Evolutionary conservation across 2,329 filamentous ascomycete genomes (phyloP), one percentile per base, ranked within the genome.

Genomic region (Botrytis pseudocinerea): DNA sequence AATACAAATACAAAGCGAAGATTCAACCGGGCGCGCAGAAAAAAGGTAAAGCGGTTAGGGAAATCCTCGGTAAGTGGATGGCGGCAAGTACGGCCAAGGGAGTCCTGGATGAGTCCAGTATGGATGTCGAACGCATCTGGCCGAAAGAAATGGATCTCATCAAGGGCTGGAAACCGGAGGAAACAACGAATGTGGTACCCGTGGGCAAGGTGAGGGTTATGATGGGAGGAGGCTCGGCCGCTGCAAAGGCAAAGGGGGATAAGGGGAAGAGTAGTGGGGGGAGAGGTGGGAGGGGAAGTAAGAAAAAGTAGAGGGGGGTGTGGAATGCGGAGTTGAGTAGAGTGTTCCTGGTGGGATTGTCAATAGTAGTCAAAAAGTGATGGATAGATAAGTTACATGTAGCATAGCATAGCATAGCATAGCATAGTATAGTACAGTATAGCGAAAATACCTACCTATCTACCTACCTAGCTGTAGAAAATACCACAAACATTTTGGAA

Each of bases 1-100:
- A 88, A 72, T 93, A 92, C 83, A 98, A 98, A 83, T 98, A 98
- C 85, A 97, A 97, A 82, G 93, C 91, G 71, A 99, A 99, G 85
- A 82, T 99, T 78, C 96, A 98, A 83, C 96, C 96, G 0, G 96
- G 96, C 0, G 83, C 90, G 0, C 87, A 91, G 76, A 99, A 98
- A 86, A 97, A 97, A 84, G 95, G 96, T 16, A 98, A 98, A 81
- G 95, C 94, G 0, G 90, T 97, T 65, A 93, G 93, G 81, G 95
- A 98, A 82, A 91, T 98, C 46, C 83, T 98, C n/a, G 90, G 91
- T 66, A 88, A 88, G 74, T 98, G 95, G 95, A 87, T 91, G 76
- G 82, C 86, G 32, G 93, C 90, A 68, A 88, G 90, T 10, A 75
- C 70, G 46, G 73, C 68, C 1, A 90, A 88, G 79, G 85, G 85